These are phyloP conservation scores for Colletotrichum higginsianum DNA, from an alignment of 2,329 filamentous ascomycete genomes.

Conservation along the genomic window DNA sequence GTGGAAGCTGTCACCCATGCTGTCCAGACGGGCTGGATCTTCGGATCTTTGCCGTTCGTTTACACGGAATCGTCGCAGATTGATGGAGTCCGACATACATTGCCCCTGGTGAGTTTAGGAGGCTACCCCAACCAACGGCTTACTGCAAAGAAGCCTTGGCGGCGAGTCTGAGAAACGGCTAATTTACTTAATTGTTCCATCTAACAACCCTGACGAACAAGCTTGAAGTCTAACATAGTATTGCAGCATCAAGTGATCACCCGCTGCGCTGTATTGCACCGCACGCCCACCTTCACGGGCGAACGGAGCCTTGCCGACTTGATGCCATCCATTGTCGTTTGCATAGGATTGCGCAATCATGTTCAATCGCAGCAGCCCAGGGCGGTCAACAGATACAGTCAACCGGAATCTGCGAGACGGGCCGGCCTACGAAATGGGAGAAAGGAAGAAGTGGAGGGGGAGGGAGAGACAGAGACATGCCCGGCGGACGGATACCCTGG, in stretches of 20 bases:
- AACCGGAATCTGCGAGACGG: too few relatives aligned
- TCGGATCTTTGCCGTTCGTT: constrained; percentile 18
- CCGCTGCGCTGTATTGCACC: too few relatives aligned
- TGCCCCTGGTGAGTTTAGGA: background rate
- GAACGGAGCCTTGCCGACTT: background rate
- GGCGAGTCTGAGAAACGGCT: background rate
- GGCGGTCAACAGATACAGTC: background rate
- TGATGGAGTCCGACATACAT: background rate
- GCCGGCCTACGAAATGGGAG: too few relatives aligned
- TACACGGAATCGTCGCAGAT: constrained; percentile 26
- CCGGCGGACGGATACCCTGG: too few relatives aligned
- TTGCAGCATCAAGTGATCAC: background rate
- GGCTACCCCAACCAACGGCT: constrained; percentile 5
- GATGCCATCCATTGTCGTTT: background rate
- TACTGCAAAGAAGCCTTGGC: background rate
- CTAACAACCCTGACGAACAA: background rate
- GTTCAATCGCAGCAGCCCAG: constrained; percentile 9
- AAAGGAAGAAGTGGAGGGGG: background rate
- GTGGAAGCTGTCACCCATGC: constrained; percentile 5
- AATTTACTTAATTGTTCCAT: background rate
- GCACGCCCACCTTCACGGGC: background rate
- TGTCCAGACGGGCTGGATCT: constrained; percentile 11
- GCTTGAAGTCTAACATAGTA: constrained; percentile 4
- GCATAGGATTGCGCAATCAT: constrained; percentile 18
- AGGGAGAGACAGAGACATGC: background rate